A percentile compares a stretch with the other conserved stretches of the same genome.
Evolutionary conservation across 148 eudicot species (phyloP).

Genomic region (Chenopodium album): DNA sequence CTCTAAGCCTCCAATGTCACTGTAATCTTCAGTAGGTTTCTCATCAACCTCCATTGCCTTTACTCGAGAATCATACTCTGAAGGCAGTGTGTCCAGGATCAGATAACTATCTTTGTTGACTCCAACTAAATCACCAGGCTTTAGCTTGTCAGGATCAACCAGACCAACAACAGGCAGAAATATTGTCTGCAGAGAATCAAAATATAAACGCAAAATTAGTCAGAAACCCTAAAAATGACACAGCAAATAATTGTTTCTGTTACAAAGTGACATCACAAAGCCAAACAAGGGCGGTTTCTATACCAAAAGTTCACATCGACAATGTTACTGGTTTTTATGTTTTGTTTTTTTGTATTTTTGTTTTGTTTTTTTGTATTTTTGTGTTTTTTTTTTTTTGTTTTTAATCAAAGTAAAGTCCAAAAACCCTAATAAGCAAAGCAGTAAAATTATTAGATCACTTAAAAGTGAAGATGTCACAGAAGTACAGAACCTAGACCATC

Average conservation of each 20-base stretch:
- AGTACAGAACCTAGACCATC: no score
- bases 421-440: background rate
- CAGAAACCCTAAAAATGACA: background rate
- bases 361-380: background rate
- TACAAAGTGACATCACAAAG: background rate
- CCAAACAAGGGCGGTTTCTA: background rate
- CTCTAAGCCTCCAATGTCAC: conserved; percentile 95
- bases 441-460: background rate
- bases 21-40: conserved; percentile 98
- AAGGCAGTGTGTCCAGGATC: conserved; percentile 89
- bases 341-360: no score
- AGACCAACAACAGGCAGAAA: conserved; percentile 96
- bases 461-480: background rate
- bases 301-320: background rate
- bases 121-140: conserved; percentile 98
- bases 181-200: conserved; percentile 62
- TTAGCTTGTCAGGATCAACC: conserved; percentile 88
- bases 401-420: background rate
- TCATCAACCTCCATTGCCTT: conserved; percentile 99
- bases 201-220: background rate
- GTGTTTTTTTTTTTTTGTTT: background rate
- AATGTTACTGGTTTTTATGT: background rate
- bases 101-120: conserved; percentile 98
- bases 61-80: conserved; percentile 93
- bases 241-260: background rate